These are phyloP conservation scores for Ceratocystis alfenasii DNA, from an alignment of 2,329 filamentous ascomycete species.

Conservation along the genomic window DNA sequence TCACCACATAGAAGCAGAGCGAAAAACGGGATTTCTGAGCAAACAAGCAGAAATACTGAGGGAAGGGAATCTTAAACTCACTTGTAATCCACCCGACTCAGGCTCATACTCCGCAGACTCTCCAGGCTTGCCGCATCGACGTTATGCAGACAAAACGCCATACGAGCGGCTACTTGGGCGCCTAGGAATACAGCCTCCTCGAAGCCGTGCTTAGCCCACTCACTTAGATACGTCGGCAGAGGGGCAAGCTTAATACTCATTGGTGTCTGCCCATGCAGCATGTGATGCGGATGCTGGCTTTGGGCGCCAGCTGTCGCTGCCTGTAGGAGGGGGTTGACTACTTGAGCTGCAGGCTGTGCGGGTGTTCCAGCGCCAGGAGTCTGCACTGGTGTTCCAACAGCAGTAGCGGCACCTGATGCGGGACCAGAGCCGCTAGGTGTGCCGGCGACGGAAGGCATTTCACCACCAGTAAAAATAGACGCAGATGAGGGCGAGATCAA, in stretches of 20 bases:
- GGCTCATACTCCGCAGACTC: slow-evolving; percentile 43
- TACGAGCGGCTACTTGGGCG: slow-evolving; percentile 65
- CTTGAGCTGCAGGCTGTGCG: slow-evolving; percentile 38
- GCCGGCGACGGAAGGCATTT: slow-evolving; percentile 84
- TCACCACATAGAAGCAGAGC: no score
- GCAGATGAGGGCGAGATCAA: slow-evolving; percentile 83
- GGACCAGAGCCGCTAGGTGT: slow-evolving; percentile 94
- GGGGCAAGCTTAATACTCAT: slow-evolving; percentile 69
- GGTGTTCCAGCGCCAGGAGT: slow-evolving; percentile 43
- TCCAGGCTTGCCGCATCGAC: slow-evolving; percentile 42
- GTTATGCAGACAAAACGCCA: slow-evolving; percentile 49
- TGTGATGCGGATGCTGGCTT: slow-evolving; percentile 34
- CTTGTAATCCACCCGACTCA: slow-evolving; percentile 51
- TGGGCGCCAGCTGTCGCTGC: slow-evolving; percentile 62
- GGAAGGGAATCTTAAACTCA: slow-evolving; percentile 30
- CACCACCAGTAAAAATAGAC: slow-evolving; percentile 72
- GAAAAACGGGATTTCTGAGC: no score
- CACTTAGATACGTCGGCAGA: slow-evolving; percentile 73
- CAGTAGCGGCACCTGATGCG: slow-evolving; percentile 61
- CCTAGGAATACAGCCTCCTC: slow-evolving; percentile 83
- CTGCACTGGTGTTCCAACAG: slow-evolving; percentile 71
- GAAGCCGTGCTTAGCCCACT: slow-evolving; percentile 71
- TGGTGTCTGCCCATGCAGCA: slow-evolving; percentile 57
- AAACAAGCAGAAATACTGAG: background rate
- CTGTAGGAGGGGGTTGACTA: slow-evolving; percentile 78